Conservation (phyloP, 2,329 filamentous ascomycete genomes). For the Helicocarpus griseus region DNA sequence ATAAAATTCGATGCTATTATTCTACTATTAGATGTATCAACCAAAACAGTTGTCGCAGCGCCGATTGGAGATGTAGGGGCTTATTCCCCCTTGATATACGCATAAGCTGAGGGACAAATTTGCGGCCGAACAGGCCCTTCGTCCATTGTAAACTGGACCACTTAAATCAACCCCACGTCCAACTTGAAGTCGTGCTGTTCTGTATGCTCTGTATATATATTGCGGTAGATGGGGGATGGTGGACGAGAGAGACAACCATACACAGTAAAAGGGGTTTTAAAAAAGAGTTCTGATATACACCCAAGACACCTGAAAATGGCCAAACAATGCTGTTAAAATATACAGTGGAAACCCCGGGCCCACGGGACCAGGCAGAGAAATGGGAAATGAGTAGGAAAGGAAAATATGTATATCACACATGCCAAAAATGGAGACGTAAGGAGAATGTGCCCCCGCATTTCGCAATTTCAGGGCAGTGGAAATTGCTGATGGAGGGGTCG, state of each 20-base stretch:
- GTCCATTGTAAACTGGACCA: too few relatives aligned
- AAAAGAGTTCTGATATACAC: neutral
- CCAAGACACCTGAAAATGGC: conserved; percentile 3
- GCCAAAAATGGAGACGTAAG: neutral
- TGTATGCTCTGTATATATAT: neutral
- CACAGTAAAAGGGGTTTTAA: neutral
- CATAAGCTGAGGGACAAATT: too few relatives aligned
- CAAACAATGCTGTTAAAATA: conserved; percentile 2
- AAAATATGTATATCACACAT: neutral
- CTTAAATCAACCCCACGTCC: neutral
- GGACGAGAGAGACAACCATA: neutral
- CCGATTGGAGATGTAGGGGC: too few relatives aligned
- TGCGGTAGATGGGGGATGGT: neutral
- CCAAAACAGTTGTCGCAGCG: too few relatives aligned
- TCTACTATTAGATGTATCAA: too few relatives aligned
- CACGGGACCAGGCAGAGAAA: neutral
- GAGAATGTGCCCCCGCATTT: neutral
- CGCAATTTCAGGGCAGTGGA: neutral
- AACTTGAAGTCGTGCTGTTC: neutral
- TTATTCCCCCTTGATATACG: too few relatives aligned
- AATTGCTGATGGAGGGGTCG: neutral
- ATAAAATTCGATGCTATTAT: neutral
- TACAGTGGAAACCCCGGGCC: neutral
- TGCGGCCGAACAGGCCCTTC: too few relatives aligned
- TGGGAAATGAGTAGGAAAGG: neutral